phyloP scores from a whole-genome alignment of 768 basidiomycete genomes.

The Leucosporidium creatinivorum region DNA sequence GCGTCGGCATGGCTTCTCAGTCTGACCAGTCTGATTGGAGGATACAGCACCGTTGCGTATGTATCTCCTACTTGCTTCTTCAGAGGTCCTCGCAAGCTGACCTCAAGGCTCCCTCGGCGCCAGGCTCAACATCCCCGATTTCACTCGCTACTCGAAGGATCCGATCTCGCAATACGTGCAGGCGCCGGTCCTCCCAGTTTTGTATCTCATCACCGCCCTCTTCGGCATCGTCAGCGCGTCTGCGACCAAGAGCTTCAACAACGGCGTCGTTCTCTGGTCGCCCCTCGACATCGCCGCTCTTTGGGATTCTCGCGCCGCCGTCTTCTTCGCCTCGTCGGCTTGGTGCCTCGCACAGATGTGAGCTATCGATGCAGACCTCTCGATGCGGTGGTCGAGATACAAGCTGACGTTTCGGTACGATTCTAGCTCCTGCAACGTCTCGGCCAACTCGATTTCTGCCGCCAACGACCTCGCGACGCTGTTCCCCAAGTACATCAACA shows the following conservation, averaged over 20 bases:
- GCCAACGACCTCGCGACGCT: constrained; percentile 18
- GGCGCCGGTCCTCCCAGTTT: constrained; percentile 26
- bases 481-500: constrained; percentile 58
- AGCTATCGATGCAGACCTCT: no score
- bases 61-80: no score
- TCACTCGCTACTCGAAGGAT: constrained; percentile 7
- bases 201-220: constrained; percentile 31
- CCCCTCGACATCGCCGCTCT: constrained; percentile 5
- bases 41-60: constrained; percentile 47
- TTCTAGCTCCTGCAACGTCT: constrained; percentile 2
- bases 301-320: constrained; percentile 34
- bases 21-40: constrained; percentile 64
- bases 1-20: constrained; percentile 66
- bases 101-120: no score
- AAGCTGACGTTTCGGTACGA: not conserved
- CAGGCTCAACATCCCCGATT: constrained; percentile 14
- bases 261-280: constrained; percentile 13
- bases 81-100: no score
- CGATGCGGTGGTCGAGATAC: no score
- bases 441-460: constrained; percentile 19
- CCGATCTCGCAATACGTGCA: not conserved
- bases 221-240: constrained; percentile 8
- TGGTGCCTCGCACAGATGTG: no score
- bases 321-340: constrained; percentile 21
- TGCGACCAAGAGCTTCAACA: constrained; percentile 4